Conservation (phyloP, 805 yeast genomes). For the Myxozyma neotropica region DNA sequence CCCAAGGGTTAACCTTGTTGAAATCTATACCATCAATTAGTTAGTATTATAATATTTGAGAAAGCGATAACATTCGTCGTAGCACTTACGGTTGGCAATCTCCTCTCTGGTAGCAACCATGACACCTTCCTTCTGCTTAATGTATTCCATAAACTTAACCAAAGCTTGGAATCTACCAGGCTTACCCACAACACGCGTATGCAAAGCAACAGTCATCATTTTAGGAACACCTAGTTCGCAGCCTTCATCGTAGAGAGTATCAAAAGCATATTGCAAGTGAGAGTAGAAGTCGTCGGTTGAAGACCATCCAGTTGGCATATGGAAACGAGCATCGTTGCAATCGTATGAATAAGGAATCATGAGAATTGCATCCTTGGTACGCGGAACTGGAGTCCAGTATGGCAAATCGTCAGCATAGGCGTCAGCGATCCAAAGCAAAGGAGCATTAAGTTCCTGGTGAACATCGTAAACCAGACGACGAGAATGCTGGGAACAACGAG, state of each 20-base stretch:
- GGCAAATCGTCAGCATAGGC: slow-evolving; percentile 47
- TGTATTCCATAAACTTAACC: slow-evolving; percentile 45
- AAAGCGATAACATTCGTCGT: not conserved
- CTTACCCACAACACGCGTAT: slow-evolving; percentile 45
- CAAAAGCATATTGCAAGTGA: slow-evolving; percentile 46
- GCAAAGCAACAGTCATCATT: slow-evolving; percentile 48
- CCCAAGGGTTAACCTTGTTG: slow-evolving; percentile 30
- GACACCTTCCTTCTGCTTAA: slow-evolving; percentile 42
- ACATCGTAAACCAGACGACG: slow-evolving; percentile 44
- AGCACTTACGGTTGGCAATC: slow-evolving; percentile 41
- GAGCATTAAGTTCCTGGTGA: slow-evolving; percentile 42
- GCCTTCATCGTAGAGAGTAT: slow-evolving; percentile 45
- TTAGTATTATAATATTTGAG: not conserved
- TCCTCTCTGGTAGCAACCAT: slow-evolving; percentile 47
- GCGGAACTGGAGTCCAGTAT: slow-evolving; percentile 44
- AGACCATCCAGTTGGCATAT: slow-evolving; percentile 39
- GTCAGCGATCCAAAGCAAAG: slow-evolving; percentile 44
- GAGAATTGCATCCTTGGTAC: slow-evolving; percentile 38
- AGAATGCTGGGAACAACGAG: slow-evolving; percentile 43
- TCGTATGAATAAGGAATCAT: slow-evolving; percentile 43
- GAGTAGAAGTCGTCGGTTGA: slow-evolving; percentile 39
- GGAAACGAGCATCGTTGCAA: slow-evolving; percentile 41
- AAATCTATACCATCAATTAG: slow-evolving; percentile 11
- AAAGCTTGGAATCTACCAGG: slow-evolving; percentile 46
- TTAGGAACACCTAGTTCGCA: slow-evolving; percentile 39